A percentile compares a stretch with the other conserved stretches of the same genome.
These are phyloP conservation scores for Carex cristatella DNA, from an alignment of 176 grass and related monocot genomes.

Conservation along the genomic window DNA sequence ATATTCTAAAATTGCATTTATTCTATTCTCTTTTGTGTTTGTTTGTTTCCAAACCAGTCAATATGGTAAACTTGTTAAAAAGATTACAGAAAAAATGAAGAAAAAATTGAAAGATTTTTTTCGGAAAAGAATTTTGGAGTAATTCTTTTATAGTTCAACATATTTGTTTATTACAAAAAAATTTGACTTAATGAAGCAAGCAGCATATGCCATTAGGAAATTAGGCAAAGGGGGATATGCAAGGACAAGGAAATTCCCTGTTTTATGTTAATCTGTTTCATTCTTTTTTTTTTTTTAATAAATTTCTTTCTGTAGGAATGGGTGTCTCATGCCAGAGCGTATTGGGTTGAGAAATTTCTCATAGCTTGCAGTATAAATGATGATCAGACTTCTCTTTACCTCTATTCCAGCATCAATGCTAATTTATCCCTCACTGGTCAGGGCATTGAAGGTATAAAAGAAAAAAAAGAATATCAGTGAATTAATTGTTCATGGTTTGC, in stretches of 20 bases:
- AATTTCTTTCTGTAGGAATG: slow-evolving; percentile 36
- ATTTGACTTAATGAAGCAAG: background rate
- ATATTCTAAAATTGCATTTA: background rate
- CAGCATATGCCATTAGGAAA: background rate
- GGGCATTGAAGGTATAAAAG: slow-evolving; percentile 46
- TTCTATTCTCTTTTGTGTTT: background rate
- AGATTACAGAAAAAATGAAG: background rate
- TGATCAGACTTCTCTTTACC: slow-evolving; percentile 37
- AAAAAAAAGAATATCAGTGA: background rate
- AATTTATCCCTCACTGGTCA: slow-evolving; percentile 27
- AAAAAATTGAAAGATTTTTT: background rate
- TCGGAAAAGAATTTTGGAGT: background rate
- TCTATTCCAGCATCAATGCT: slow-evolving; percentile 62
- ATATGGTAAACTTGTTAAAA: background rate
- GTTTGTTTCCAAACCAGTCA: background rate
- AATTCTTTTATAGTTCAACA: background rate
- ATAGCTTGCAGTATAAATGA: slow-evolving; percentile 63
- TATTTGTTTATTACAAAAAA: background rate
- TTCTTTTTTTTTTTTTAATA: background rate
- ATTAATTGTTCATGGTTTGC: background rate
- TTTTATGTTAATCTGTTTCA: background rate
- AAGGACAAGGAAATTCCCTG: background rate
- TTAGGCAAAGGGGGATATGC: background rate
- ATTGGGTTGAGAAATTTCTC: slow-evolving; percentile 52
- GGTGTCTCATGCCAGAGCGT: slow-evolving; percentile 54